Conservation (phyloP, 2,329 filamentous ascomycete genomes). For the Penicillium sp. region DNA sequence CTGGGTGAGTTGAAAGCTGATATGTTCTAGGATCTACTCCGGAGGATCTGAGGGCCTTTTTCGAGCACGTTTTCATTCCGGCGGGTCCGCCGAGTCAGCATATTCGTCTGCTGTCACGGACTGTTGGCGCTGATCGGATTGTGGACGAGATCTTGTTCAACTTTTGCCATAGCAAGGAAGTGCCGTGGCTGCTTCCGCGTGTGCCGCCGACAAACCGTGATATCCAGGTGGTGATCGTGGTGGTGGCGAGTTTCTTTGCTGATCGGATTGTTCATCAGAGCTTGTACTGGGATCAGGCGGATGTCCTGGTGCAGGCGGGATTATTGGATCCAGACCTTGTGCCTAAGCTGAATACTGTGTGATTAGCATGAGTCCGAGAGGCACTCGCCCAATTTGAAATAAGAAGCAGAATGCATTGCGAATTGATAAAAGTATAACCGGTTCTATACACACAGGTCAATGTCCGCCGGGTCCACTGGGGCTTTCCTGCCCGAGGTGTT, state of each 20-base stretch:
- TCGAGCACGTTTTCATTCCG: slow-evolving; percentile 55
- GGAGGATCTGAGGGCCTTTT: slow-evolving; percentile 47
- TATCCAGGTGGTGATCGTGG: slow-evolving; percentile 57
- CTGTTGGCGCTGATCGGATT: slow-evolving; percentile 57
- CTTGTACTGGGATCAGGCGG: slow-evolving; percentile 65
- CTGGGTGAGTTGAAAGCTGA: neutral
- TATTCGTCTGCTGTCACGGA: slow-evolving; percentile 57
- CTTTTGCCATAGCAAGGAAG: slow-evolving; percentile 56
- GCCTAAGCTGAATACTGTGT: slow-evolving; percentile 36
- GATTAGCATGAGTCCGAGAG: neutral
- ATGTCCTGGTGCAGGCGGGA: slow-evolving; percentile 61
- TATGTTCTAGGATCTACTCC: slow-evolving; percentile 22
- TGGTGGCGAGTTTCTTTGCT: slow-evolving; percentile 46
- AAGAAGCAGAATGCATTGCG: neutral
- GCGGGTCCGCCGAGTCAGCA: slow-evolving; percentile 49
- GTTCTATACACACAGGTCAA: too few species aligned
- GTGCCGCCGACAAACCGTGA: slow-evolving; percentile 56
- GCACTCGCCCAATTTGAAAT: neutral
- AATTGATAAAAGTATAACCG: neutral
- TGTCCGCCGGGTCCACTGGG: too few species aligned
- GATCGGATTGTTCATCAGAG: slow-evolving; percentile 50
- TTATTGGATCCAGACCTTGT: slow-evolving; percentile 57
- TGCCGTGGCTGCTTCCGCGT: slow-evolving; percentile 59
- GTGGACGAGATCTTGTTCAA: slow-evolving; percentile 60
- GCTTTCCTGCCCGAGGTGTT: too few species aligned